These are phyloP conservation scores for Amoebophrya sp. DNA, from an alignment of 169 alveolate species.

Conservation along the genomic window DNA sequence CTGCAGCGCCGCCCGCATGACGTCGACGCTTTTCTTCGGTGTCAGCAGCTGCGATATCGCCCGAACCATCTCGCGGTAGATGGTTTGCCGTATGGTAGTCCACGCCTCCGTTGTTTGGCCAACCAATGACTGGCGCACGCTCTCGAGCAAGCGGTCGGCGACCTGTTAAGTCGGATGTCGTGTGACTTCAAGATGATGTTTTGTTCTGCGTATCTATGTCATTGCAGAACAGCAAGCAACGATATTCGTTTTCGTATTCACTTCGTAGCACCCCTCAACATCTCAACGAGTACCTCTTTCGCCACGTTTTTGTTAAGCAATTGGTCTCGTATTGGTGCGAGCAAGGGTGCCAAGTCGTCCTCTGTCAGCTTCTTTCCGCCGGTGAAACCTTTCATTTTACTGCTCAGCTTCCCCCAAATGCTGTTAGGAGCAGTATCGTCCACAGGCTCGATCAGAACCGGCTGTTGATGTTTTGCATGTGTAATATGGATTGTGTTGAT, in stretches of 20 bases:
- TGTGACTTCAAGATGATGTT: too few species aligned
- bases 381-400: neutral
- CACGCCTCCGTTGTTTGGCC: neutral
- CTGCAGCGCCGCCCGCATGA: conserved; percentile 49
- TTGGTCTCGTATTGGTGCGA: neutral
- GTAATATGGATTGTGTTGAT: too few species aligned
- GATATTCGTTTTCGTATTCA: too few species aligned
- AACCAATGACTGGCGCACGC: neutral
- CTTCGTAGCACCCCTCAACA: too few species aligned
- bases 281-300: conserved; percentile 11
- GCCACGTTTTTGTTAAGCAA: neutral
- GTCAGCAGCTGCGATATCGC: conserved; percentile 41
- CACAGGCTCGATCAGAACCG: too few species aligned
- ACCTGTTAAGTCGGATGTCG: too few species aligned
- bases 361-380: neutral
- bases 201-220: too few species aligned
- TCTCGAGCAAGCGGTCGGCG: conserved; percentile 7
- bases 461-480: too few species aligned
- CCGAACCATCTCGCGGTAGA: neutral
- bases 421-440: too few species aligned
- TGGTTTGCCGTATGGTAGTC: neutral
- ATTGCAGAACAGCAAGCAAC: too few species aligned
- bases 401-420: neutral
- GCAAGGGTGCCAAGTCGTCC: neutral
- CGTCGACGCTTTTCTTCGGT: conserved; percentile 58